Conservation (phyloP, 148 eudicot species). For the Chenopodium album region DNA sequence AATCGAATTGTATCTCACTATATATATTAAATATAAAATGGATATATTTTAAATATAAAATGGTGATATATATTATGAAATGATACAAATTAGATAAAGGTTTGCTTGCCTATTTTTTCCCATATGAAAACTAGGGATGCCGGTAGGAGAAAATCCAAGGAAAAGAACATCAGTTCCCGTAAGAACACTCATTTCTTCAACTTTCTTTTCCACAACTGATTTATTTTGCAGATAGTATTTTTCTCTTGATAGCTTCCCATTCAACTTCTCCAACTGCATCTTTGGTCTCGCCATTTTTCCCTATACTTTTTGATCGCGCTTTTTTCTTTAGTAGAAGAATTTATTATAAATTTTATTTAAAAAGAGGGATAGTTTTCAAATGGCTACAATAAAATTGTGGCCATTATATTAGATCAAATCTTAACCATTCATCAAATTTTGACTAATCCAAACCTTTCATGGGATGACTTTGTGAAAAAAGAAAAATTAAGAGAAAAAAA, state of each 20-base stretch:
- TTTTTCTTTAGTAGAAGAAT: neutral
- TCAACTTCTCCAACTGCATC: constrained; percentile 30
- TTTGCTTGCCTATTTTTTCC: constrained; percentile 25
- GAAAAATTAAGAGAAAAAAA: no score
- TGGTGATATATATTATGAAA: no score
- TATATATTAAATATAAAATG: no score
- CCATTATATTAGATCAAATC: no score
- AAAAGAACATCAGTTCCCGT: constrained; percentile 27
- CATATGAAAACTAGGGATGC: constrained; percentile 26
- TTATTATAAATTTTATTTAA: no score
- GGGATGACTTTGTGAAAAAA: no score
- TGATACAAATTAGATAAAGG: neutral
- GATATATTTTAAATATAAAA: no score
- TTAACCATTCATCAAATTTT: no score
- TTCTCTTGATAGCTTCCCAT: constrained; percentile 28
- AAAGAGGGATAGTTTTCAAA: no score
- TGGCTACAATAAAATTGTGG: no score
- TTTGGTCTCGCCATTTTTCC: constrained; percentile 38
- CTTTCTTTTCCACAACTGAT: constrained; percentile 24
- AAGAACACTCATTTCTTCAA: constrained; percentile 29
- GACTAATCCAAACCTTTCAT: no score
- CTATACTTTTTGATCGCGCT: neutral
- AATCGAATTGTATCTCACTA: no score
- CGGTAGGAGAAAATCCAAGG: constrained; percentile 33
- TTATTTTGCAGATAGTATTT: constrained; percentile 27